phyloP scores from a whole-genome alignment of 257 asterid species.

The Gentiana macrophylla region DNA sequence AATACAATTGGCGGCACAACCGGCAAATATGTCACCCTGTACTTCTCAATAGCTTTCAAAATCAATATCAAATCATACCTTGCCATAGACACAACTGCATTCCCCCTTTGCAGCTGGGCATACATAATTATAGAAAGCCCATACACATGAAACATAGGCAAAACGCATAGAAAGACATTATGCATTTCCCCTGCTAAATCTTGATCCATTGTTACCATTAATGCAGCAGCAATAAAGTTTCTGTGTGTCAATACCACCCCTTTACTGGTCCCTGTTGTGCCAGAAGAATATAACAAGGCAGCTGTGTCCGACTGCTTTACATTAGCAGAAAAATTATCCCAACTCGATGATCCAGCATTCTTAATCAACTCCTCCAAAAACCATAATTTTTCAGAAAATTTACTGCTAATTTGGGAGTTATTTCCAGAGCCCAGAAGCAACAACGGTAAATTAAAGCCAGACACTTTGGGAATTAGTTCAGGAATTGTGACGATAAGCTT shows the following conservation, averaged over 20 bases:
- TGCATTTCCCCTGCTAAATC: conserved; percentile 52
- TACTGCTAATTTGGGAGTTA: conserved; percentile 10
- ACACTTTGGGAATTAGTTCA: conserved; percentile 47
- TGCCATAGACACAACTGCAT: conserved; percentile 53
- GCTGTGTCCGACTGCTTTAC: conserved; percentile 59
- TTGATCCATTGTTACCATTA: conserved; percentile 65
- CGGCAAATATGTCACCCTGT: conserved; percentile 58
- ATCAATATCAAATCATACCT: conserved; percentile 58
- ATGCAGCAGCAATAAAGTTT: conserved; percentile 58
- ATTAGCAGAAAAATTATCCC: conserved; percentile 12
- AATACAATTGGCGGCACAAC: conserved; percentile 82
- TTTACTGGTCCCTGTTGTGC: conserved; percentile 83
- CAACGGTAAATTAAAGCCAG: conserved; percentile 44
- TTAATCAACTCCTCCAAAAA: conserved; percentile 37
- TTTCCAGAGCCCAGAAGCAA: conserved; percentile 32
- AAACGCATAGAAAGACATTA: conserved; percentile 40
- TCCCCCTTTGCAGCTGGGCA: conserved; percentile 82
- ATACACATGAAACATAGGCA: conserved; percentile 95
- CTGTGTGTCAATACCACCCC: conserved; percentile 73
- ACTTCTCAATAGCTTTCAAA: conserved; percentile 53
- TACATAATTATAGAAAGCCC: conserved; percentile 64
- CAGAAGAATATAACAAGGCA: conserved; percentile 78
- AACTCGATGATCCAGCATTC: conserved; percentile 33
- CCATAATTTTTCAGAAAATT: conserved; percentile 19
- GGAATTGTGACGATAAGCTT: conserved; percentile 57